phyloP scores from a whole-genome alignment of 345 rosid species.

The Trapa incisa region DNA sequence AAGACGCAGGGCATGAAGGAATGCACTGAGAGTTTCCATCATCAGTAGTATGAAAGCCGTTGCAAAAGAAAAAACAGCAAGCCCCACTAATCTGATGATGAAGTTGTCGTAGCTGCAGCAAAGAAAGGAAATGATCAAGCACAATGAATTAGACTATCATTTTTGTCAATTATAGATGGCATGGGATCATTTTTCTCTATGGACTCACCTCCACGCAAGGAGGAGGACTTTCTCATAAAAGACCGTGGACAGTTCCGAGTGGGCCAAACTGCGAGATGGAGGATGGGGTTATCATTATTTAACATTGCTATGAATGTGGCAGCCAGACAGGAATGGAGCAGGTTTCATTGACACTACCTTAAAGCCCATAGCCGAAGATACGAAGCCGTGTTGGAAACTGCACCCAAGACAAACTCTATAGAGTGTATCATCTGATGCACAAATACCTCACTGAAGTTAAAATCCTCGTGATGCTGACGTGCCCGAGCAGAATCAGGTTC shows the following conservation, averaged over 20 bases:
- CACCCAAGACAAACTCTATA: conserved; percentile 87
- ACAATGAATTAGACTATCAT: too few species aligned
- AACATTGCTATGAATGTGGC: conserved; percentile 5
- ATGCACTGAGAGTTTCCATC: conserved; percentile 97
- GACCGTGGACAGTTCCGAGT: conserved; percentile 88
- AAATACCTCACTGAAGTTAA: conserved; percentile 91
- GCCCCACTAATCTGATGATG: conserved; percentile 55
- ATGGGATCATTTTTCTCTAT: background rate
- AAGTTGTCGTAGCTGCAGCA: conserved; percentile 66
- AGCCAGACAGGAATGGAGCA: background rate
- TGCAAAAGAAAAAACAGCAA: conserved; percentile 80
- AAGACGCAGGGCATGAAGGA: conserved; percentile 93
- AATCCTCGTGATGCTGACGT: conserved; percentile 64
- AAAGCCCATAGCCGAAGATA: conserved; percentile 99
- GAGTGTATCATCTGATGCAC: conserved; percentile 99
- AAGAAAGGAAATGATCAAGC: background rate
- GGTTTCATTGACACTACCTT: conserved; percentile 33
- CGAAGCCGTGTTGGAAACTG: conserved; percentile 96
- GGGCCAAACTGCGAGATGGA: conserved; percentile 67
- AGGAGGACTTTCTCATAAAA: conserved; percentile 93
- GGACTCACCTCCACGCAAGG: conserved; percentile 91
- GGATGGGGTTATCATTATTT: conserved; percentile 1
- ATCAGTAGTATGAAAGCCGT: conserved; percentile 85
- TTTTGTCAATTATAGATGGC: too few species aligned
- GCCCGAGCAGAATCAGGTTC: conserved; percentile 62